Percentiles rank a stretch among this genome's conserved stretches.
These are phyloP conservation scores for Trichomonas vaginalis DNA, from an alignment of 208 protist genomes.

Conservation along the genomic window DNA sequence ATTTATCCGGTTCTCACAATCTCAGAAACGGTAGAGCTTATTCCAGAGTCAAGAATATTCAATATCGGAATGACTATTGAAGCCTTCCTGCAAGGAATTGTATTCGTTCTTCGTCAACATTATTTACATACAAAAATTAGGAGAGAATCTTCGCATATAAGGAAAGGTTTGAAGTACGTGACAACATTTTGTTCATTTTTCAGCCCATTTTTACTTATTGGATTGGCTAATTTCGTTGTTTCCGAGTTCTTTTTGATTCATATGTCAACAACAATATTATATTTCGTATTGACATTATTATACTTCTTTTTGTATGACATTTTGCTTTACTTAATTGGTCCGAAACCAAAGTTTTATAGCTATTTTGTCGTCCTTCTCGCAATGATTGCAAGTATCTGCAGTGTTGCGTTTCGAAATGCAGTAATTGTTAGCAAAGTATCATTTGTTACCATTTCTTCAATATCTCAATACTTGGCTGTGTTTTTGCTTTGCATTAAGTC, in stretches of 20 bases:
- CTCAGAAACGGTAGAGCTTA: neutral
- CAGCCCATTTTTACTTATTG: neutral
- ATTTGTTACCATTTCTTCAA: neutral
- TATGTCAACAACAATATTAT: neutral
- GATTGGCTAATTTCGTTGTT: neutral
- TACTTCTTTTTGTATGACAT: neutral
- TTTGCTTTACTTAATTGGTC: neutral
- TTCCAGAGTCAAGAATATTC: neutral
- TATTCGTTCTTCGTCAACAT: neutral
- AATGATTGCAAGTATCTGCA: neutral
- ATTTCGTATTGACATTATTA: neutral
- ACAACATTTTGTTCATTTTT: neutral
- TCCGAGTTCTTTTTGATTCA: neutral
- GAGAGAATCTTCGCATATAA: neutral
- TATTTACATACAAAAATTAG: neutral
- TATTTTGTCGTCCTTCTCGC: neutral
- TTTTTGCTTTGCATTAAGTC: neutral
- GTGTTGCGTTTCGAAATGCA: neutral
- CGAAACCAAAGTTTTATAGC: neutral
- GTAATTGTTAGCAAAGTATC: neutral
- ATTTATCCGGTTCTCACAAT: neutral
- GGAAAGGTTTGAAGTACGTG: neutral
- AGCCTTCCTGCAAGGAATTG: neutral
- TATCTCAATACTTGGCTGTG: neutral
- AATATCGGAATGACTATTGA: neutral